Base-by-base conservation (phyloP, 768 basidiomycete species). In the Termitomyces sp. region DNA sequence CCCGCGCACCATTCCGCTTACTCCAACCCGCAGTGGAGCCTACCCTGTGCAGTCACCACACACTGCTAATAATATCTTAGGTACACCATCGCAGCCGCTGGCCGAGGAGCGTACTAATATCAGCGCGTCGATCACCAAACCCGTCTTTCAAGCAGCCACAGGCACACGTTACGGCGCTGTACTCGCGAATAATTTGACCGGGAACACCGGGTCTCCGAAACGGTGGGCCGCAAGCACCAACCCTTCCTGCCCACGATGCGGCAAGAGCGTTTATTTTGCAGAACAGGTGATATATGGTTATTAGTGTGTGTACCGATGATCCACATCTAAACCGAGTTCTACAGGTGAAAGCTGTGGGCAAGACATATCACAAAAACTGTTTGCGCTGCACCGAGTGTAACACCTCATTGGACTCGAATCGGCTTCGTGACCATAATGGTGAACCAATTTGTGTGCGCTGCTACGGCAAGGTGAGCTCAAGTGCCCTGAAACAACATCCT, bases 201-300 rank as follows among this genome's bases (percentile, higher is more conserved):
- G 73, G 12, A 68, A 67, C 11, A 70, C 69, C 27, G 67, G 68
- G 13, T 72, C 77, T 29, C 73, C 74, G 10, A 76, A 69, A 56
- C 86, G 84, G 78, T 84, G 81, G 33, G 70, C 31, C 13, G 20
- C 44, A 29, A 52, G 66, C 22, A 77, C 79, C 20, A 81, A 82
- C 7, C 87, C 89, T 18, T 64, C 64, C 18, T 94, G 91, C 61
- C 82, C 85, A 9, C 76, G 78, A 52, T 94, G 91, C 59, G 74
- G 73, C 35, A 84, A 88, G 76, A 85, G 78, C 49, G 91, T 94
- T 10, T 94, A 89, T 71, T 92, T 93, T 64, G 90, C 91, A 13
- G 90, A 93, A 67, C 89, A 90, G 79, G 89, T 84, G 43, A 64
- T 32, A 29, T 1, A 23, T 16, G 13, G 35, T 40, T 11, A 38